These are phyloP conservation scores for Pezicula radicicola DNA, from an alignment of 2,329 filamentous ascomycete species.

Conservation along the genomic window DNA sequence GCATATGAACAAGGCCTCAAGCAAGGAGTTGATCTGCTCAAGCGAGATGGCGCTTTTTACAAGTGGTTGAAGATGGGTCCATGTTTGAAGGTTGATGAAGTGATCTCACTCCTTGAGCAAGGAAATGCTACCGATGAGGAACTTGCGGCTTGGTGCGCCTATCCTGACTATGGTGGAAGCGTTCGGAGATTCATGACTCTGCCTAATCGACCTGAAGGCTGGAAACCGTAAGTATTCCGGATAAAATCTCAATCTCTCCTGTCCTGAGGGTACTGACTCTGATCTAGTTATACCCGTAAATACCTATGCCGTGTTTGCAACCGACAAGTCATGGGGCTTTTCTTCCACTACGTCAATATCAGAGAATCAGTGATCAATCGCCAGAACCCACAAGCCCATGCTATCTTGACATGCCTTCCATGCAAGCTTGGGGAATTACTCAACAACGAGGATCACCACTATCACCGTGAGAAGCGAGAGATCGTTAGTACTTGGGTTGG, in stretches of 20 bases:
- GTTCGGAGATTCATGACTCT: slow-evolving; percentile 1
- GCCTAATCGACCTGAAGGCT: slow-evolving; percentile 7
- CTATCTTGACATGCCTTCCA: too few species aligned
- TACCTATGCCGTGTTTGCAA: too few species aligned
- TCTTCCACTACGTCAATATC: too few species aligned
- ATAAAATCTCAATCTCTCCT: not conserved
- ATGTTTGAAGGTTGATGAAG: slow-evolving; percentile 18
- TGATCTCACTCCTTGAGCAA: slow-evolving; percentile 10
- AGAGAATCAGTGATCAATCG: too few species aligned
- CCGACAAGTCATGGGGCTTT: too few species aligned
- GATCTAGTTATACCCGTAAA: too few species aligned
- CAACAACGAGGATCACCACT: too few species aligned
- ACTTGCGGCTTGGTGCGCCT: slow-evolving; percentile 15
- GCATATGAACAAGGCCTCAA: slow-evolving; percentile 11
- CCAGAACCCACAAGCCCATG: too few species aligned
- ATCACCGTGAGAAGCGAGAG: too few species aligned
- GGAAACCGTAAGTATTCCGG: slow-evolving; percentile 11
- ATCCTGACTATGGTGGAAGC: slow-evolving; percentile 3
- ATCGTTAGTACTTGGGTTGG: too few species aligned
- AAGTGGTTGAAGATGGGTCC: slow-evolving; percentile 23
- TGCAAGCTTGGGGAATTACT: too few species aligned
- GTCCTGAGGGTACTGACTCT: not conserved
- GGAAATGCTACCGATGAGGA: not conserved
- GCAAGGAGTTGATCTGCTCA: slow-evolving; percentile 18
- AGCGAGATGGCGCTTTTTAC: slow-evolving; percentile 13